These are phyloP conservation scores for Ophidiomyces ophidiicola DNA, from an alignment of 2,329 filamentous ascomycete species.

Conservation along the genomic window DNA sequence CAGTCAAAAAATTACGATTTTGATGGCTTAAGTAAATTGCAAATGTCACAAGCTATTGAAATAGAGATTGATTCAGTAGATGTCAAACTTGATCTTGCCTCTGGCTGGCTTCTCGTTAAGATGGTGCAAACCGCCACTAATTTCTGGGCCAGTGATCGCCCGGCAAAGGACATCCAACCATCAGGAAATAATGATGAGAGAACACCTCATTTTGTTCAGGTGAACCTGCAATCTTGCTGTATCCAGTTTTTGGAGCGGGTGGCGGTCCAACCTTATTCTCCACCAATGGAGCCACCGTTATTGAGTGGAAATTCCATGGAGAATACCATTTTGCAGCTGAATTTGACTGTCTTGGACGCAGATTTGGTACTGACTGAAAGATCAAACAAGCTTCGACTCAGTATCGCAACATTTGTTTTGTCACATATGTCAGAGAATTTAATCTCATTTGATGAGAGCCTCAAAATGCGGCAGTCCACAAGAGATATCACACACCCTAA, in stretches of 20 bases:
- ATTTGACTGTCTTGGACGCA: conserved; percentile 20
- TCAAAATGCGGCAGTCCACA: conserved; percentile 37
- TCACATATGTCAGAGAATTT: conserved; percentile 40
- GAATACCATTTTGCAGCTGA: conserved; percentile 25
- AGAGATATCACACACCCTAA: conserved; percentile 30
- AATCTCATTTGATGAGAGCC: conserved; percentile 40
- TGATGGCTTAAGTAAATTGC: conserved; percentile 1
- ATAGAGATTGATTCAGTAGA: conserved; percentile 24
- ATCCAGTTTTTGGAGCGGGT: conserved; percentile 31
- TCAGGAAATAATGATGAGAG: conserved; percentile 5
- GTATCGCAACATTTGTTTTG: conserved; percentile 35
- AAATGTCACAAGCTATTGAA: conserved; percentile 17
- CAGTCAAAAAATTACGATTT: conserved; percentile 1
- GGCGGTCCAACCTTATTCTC: conserved; percentile 21
- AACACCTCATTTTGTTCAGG: conserved; percentile 14
- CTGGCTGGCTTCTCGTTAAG: conserved; percentile 31
- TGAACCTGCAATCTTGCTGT: conserved; percentile 23
- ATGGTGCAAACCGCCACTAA: conserved; percentile 24
- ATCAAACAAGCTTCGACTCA: conserved; percentile 21
- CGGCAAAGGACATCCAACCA: not conserved
- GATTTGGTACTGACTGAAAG: conserved; percentile 18
- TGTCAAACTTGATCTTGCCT: conserved; percentile 31
- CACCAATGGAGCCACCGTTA: conserved; percentile 9
- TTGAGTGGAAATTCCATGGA: conserved; percentile 20
- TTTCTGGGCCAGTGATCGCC: conserved; percentile 15